Evolutionary conservation across 441 rosid genomes (phyloP), one percentile per base, ranked within the genome.

Genomic region (Metrosideros polymorpha): DNA sequence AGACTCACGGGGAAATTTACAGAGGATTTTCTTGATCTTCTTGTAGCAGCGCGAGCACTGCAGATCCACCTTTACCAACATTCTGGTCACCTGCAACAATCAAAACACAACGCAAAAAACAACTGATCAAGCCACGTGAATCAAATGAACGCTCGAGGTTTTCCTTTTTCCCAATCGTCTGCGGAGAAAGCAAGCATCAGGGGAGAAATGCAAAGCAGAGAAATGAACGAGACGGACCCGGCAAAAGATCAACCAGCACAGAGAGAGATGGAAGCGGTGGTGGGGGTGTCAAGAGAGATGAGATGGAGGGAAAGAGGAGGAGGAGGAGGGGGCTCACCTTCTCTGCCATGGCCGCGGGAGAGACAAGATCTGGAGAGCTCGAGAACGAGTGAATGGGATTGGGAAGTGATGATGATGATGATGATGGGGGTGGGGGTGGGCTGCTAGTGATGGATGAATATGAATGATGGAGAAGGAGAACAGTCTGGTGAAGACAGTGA

Each of bases 21-120:
- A 93, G 18, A 97, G 96, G 3, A 94, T 88, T 86, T 94, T 97
- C 94, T 93, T 97, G 85, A 95, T 95, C 88, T 95, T 96, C 93
- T 86, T 90, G 90, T 79, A 88, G 90, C 98, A 97, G 82, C 91
- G 92, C 3, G 59, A 30, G 79, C 99, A 96, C 29, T 89, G 91
- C 13, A 94, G 93, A 88, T 95, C 97, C 56, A 92, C 97, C 87
- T 91, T 91, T 52, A 96, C 87, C 91, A 88, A 90, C 97, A 95
- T 94, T 59, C 4, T 32, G 47, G 95, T 92, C 25, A 75, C 92
- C 93, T 93, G 92, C 12, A 83, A 66, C 47, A 50, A 85, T 0
- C 6, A 49, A 29, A 50, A 51, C n/a, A 63, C 47, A n/a, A 32
- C 85, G 35, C 47, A 25, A 27, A 29, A 43, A n/a, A n/a, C n/a